phyloP scores from a whole-genome alignment of 140 eudicot genomes.

The Cichorium intybus region DNA sequence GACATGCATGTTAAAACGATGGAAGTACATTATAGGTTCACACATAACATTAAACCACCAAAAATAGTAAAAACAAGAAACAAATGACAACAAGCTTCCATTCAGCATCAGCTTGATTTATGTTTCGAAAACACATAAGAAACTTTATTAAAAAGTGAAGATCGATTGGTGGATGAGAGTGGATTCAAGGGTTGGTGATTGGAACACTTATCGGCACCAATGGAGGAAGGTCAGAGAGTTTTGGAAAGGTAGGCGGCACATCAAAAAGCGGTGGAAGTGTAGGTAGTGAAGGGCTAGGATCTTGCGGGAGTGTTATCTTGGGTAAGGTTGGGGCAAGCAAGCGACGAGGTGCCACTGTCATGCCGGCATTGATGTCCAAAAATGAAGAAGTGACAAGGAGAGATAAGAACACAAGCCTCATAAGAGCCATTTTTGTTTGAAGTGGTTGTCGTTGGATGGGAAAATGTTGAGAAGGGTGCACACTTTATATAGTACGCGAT shows the following conservation, averaged over 20 bases:
- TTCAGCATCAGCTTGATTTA: background rate
- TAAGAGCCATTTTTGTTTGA: conserved; percentile 5
- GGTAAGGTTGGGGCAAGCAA: background rate
- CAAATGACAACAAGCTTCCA: background rate
- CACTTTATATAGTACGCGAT: background rate
- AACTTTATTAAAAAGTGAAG: background rate
- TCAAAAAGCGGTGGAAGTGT: background rate
- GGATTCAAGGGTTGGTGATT: background rate
- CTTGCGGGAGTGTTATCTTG: background rate
- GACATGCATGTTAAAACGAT: too few species aligned
- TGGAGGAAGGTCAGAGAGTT: conserved; percentile 12
- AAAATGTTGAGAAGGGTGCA: background rate
- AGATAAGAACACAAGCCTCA: conserved; percentile 1
- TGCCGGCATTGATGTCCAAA: background rate
- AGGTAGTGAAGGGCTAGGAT: conserved; percentile 4
- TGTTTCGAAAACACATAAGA: background rate
- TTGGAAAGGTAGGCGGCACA: background rate
- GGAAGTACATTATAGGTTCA: too few species aligned
- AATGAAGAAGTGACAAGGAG: background rate
- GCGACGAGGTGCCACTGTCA: conserved; percentile 2
- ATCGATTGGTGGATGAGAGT: background rate
- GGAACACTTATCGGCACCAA: background rate
- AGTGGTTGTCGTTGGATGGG: background rate
- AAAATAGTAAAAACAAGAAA: background rate
- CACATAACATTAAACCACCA: too few species aligned